Conservation (phyloP, 2,329 filamentous ascomycete species). For the Chaetothyriales sp. region DNA sequence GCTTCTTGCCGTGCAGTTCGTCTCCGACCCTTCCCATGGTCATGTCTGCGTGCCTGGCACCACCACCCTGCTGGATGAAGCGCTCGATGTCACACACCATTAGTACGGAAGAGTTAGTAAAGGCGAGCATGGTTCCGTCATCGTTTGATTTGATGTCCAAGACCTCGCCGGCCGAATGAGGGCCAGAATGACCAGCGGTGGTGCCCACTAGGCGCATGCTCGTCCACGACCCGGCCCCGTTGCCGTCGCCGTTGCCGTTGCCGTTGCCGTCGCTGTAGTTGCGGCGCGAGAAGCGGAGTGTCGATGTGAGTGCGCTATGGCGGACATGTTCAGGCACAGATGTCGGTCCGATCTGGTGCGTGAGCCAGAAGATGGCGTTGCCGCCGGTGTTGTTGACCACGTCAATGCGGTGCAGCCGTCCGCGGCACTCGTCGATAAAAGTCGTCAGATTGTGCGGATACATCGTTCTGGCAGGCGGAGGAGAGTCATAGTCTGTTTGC, state of each 20-base stretch:
- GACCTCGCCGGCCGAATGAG: too few relatives aligned
- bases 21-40: not conserved
- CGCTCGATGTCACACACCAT: not conserved
- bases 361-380: not conserved
- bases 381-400: not conserved
- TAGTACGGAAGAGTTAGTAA: not conserved
- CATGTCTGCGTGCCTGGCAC: too few relatives aligned
- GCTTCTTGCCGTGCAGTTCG: not conserved
- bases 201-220: too few relatives aligned
- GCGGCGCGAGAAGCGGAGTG: not conserved
- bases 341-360: not conserved
- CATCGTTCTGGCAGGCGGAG: not conserved
- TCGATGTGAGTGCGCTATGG: not conserved
- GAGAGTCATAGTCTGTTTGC: too few relatives aligned
- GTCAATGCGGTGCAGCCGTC: not conserved
- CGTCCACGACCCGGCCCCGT: too few relatives aligned
- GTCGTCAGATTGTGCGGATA: not conserved
- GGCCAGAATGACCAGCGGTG: too few relatives aligned
- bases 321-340: not conserved
- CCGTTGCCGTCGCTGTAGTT: not conserved
- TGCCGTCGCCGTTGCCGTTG: not conserved
- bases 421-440: not conserved
- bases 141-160: not conserved
- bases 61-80: too few relatives aligned
- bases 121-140: not conserved